Percentiles rank a stretch among this genome's conserved stretches.
These are phyloP conservation scores for Alternaria atra DNA, from an alignment of 2,329 filamentous ascomycete species.

Conservation along the genomic window DNA sequence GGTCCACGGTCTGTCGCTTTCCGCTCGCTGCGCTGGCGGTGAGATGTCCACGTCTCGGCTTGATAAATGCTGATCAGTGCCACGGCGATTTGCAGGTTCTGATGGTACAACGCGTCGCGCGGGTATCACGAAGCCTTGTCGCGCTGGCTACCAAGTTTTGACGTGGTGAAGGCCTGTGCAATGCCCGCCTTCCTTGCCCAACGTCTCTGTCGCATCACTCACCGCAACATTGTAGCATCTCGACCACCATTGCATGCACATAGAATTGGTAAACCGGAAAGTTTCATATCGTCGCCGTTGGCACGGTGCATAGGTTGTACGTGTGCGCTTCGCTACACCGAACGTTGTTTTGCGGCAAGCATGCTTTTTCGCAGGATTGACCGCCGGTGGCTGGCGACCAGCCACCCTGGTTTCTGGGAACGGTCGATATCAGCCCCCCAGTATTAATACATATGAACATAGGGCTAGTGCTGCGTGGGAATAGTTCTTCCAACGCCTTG, in stretches of 20 bases:
- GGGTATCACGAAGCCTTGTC: constrained; percentile 14
- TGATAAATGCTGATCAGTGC: not conserved
- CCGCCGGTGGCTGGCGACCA: constrained; percentile 35
- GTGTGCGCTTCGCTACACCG: constrained; percentile 19
- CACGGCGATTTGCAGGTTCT: constrained; percentile 1
- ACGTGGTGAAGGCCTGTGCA: constrained; percentile 20
- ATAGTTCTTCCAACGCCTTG: constrained; percentile 19
- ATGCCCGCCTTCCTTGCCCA: constrained; percentile 3
- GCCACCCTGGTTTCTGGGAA: constrained; percentile 27
- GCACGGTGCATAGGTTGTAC: constrained; percentile 28
- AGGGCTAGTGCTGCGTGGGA: constrained; percentile 4
- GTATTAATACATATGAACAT: constrained; percentile 20
- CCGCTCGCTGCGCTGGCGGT: constrained; percentile 7
- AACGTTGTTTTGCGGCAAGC: constrained; percentile 35
- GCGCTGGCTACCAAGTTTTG: constrained; percentile 1
- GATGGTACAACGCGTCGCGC: constrained; percentile 10
- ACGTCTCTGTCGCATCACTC: constrained; percentile 4
- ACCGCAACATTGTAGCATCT: constrained; percentile 16
- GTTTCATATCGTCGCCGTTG: constrained; percentile 22
- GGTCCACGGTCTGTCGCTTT: not conserved
- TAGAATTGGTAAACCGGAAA: constrained; percentile 19
- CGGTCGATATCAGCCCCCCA: constrained; percentile 9
- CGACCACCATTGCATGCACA: constrained; percentile 15
- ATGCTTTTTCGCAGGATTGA: constrained; percentile 29
- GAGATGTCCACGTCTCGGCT: not conserved